Evolutionary conservation across 2,329 filamentous ascomycete genomes (phyloP), one percentile per base, ranked within the genome.

Genomic region (Aspergillus novoparasiticus): DNA sequence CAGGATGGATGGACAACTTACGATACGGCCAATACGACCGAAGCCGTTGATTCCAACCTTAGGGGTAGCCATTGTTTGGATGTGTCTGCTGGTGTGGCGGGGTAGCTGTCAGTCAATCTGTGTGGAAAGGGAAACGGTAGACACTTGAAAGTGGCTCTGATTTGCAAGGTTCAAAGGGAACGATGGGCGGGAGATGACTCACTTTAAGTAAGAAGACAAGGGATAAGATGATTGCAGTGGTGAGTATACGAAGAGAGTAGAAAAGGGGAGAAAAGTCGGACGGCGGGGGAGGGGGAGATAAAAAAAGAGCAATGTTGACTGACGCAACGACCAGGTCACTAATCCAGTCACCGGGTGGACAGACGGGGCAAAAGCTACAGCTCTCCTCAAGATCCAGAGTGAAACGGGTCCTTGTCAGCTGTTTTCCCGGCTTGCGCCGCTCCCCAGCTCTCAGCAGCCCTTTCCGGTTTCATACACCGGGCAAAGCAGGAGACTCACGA

Each of bases 1-100:
- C 16, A 43, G n/a, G 30, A 21, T 4, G 54, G 45, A 28, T 23
- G 45, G 12, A 6, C 26, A 28, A 81, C 81, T 77, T 76, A 84
- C 88, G 82, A 99, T 97, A 83, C 95, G 92, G 79, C 95, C 95
- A 84, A 99, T 99, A 84, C 95, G 94, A 86, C 95, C 95, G 87
- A 99, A 99, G 83, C 95, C 94, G 91, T 97, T 98, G 90, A 97
- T 97, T 83, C 93, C 93, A 81, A 96, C 92, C 75, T 76, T 73
- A 64, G 75, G 71, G 19, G 19, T 14, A 62, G 74, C 75, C 76
- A 78, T 78, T 66, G 71, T 78, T 71, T 70, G 68, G 66, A 66
- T 69, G 54, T 62, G 61, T 66, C 67, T 64, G 62, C 59, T 55
- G 23, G 30, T 30, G 11, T 69, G 69, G 73, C 72, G 68, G 66